Evolutionary conservation across 163 green algal species (phyloP), one percentile per base, ranked within the genome.

Genomic region (Scenedesmus sp.): DNA sequence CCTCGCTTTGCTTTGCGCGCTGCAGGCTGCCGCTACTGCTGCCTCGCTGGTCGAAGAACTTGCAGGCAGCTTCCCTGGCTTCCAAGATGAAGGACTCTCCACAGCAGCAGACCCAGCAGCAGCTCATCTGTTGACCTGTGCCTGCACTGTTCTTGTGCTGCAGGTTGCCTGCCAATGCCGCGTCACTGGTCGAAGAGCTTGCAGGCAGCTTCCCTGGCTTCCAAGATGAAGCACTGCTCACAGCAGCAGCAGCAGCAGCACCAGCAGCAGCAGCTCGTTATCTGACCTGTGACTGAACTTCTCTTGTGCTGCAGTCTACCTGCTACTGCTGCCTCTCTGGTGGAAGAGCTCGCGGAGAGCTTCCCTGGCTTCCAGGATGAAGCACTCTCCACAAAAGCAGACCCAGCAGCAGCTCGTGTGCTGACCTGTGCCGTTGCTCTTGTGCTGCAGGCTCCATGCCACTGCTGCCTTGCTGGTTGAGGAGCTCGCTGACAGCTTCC

Each of bases 1-100:
- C 74, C 74, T 9, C 20, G 74, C 74, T 56, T 9, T 46, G 34
- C 34, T 46, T 66, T 5, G 26, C 54, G 55, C 82, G 15, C 62
- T 55, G 26, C 76, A 82, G 88, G 16, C 20, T 89, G 20, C 67
- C 88, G 0, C 54, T 89, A 90, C 88, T 0, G 88, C 92, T 26
- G 88, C 92, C 6, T 86, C 66, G 2, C 89, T 96, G 8, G 90
- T 96, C n/a, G 84, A 94, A 9, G 92, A 96, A 86, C 91, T 96
- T 8, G 88, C 90, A 15, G 94, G 94, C 3, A 73, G 57, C 10
- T 74, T 97, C 18, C 92, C 95, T 2, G 93, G 64, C 56, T 96
- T 96, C 81, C 64, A 93, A 0, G 94, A 96, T 74, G 16, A 46
- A 0, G 91, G 67, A 15, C 57, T 95, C 76, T 95, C 46, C 16